These are phyloP conservation scores for Mortierella claussenii DNA, from an alignment of 192 early-diverging fungal species.

Conservation along the genomic window DNA sequence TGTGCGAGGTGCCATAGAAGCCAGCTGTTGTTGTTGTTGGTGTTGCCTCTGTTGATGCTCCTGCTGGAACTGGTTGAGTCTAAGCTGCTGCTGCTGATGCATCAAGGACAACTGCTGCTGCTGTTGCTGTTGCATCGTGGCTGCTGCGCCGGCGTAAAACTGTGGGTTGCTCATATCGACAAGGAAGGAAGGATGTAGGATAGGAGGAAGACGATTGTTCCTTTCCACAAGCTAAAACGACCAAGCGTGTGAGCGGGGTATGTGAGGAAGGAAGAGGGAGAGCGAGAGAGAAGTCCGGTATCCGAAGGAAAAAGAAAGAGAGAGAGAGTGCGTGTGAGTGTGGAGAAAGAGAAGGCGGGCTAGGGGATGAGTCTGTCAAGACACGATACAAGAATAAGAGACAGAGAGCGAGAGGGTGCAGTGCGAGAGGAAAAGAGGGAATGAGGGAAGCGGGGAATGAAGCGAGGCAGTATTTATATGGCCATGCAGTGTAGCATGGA, in stretches of 20 bases:
- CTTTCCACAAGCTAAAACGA: too few species aligned
- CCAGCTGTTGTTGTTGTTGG: constrained; percentile 7
- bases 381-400: too few species aligned
- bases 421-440: background rate
- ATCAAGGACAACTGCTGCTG: constrained; percentile 22
- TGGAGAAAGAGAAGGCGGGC: too few species aligned
- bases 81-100: constrained; percentile 31
- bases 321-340: too few species aligned
- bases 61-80: constrained; percentile 33
- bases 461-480: background rate
- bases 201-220: background rate
- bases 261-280: background rate
- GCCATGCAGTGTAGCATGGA: background rate
- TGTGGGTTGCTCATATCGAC: constrained; percentile 19
- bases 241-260: background rate
- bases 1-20: background rate
- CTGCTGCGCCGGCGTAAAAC: constrained; percentile 19
- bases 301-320: too few species aligned
- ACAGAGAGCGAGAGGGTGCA: background rate
- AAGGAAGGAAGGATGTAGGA: background rate
- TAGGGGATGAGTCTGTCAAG: too few species aligned
- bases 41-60: constrained; percentile 24
- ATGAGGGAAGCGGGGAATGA: too few species aligned
- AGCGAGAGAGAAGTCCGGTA: too few species aligned
- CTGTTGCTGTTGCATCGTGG: constrained; percentile 31